Evolutionary conservation across 2,329 filamentous ascomycete genomes (phyloP), one percentile per base, ranked within the genome.

Genomic region (Pseudohalonectria lignicola): DNA sequence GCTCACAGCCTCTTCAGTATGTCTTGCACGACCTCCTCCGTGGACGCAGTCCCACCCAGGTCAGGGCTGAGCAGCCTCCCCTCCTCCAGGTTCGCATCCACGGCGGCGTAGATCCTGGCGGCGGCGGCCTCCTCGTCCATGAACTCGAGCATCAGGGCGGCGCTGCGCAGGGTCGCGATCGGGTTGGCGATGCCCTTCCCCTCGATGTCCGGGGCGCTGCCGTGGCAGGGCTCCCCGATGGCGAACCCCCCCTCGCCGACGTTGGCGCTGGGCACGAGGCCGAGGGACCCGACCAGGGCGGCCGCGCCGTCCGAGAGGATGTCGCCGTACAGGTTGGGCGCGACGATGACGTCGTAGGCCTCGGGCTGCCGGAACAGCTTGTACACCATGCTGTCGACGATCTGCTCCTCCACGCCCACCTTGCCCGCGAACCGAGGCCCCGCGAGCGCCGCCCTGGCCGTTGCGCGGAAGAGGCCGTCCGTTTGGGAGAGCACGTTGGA

Each of bases 351-450:
- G 60, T 98, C 92, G 76, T 96, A 98, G 55, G 82, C 82, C 54
- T 82, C 74, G 31, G 92, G 92, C 64, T 96, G 86, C 45, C 90
- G 86, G 79, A 96, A 96, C 41, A 98, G 82, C 71, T 96, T 96
- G 77, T 96, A 96, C 41, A 96, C 87, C 92, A 98, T 98, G 44
- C 82, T 90, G 65, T 98, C 92, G 45, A 98, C 90, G 50, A 98
- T 98, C 68, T 98, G 92, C 71, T 96, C 92, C 63, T 96, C 92
- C 39, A 95, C 71, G 31, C 65, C 64, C 39, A 94, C 67, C 43
- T 49, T 39, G 43, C 49, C 40, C 7, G 63, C 61, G 66, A 85
- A 95, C 47, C 67, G 71, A 11, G 72, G 49, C 37, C 71, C 69
- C 20, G 77, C 71, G 8, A 96, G 78, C 4, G 85, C 86, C 21